Evolutionary conservation across 1,284 basidiomycete genomes (phyloP), one percentile per base, ranked within the genome.

Genomic region (Cryptococcus wingfieldii): DNA sequence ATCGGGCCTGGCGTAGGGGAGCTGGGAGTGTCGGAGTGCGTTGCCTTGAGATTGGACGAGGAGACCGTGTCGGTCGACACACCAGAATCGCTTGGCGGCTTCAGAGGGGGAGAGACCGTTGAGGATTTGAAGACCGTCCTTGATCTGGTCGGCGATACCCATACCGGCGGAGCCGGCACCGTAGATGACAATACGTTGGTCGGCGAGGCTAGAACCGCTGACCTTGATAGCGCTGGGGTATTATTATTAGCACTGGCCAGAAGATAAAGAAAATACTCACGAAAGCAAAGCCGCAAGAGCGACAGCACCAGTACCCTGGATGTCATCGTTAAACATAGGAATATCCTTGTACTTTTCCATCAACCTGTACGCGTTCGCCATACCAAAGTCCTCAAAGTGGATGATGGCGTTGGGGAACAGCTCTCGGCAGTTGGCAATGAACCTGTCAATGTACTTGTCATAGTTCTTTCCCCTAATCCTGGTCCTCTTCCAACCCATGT

Each of bases 271-370:
- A 6, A 34, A 12, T 1, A 69, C 70, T 66, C 51, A 74, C 72
- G 76, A 71, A 39, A 78, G 62, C 44, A 76, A 59, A 18, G 72
- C 73, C 0, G 88, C 83, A n/a, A 90, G 81, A 0, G 88, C 87
- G 38, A 92, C 88, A 0, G 88, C 88, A 14, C 89, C 88, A 3
- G 89, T 92, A 27, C 89, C 89, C 77, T 90, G 88, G 54, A 88
- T 89, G 67, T 69, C 87, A 63, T 89, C 88, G 71, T 90, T 90
- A 79, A 89, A 90, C 67, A 71, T 70, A 9, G 72, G 71, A 41
- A 73, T 71, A 53, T 75, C 58, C 66, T 75, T 71, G 76, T 90
- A 92, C 54, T 81, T 80, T 54, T 86, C 79, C 43, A 93, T 81
- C 9, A 91, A 75, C 8, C 85, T 77, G 59, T 86, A 82, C 0